phyloP scores from a whole-genome alignment of 768 basidiomycete genomes.

The Sporobolomyces pararoseus region DNA sequence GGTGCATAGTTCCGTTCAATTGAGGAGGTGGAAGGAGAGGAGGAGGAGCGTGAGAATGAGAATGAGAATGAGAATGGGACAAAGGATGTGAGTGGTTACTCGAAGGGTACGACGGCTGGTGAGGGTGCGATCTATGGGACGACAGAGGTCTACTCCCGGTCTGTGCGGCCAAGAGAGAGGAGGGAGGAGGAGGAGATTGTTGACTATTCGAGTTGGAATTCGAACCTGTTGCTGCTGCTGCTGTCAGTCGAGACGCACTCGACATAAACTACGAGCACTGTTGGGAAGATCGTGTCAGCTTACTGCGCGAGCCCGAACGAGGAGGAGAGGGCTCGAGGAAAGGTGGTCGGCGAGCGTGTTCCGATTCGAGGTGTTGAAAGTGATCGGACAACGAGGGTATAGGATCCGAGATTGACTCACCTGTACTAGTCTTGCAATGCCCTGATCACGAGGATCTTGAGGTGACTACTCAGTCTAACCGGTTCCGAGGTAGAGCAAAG shows the following conservation, averaged over 20 bases:
- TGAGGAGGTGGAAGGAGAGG: neutral
- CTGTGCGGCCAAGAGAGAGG: neutral
- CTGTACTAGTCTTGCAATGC: too few species aligned
- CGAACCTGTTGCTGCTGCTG: too few species aligned
- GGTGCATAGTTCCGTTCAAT: constrained; percentile 10
- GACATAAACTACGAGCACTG: constrained; percentile 7
- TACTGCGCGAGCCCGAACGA: too few species aligned
- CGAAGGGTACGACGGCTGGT: too few species aligned
- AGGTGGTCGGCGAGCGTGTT: too few species aligned
- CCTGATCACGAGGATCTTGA: neutral
- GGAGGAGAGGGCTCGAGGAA: neutral
- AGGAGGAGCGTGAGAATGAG: neutral
- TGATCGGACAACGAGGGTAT: too few species aligned
- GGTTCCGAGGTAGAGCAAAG: neutral
- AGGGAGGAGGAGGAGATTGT: neutral
- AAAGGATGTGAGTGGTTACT: neutral
- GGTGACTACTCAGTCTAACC: neutral
- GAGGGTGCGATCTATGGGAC: neutral
- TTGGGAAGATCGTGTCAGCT: too few species aligned
- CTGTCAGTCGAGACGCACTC: constrained; percentile 12
- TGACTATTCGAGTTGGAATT: neutral
- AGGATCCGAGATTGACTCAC: too few species aligned
- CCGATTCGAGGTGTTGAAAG: too few species aligned
- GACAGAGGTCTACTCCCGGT: too few species aligned
- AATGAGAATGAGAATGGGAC: neutral